Conservation (phyloP, 1,139 yeast species). For the Suhomyces panamericanus region DNA sequence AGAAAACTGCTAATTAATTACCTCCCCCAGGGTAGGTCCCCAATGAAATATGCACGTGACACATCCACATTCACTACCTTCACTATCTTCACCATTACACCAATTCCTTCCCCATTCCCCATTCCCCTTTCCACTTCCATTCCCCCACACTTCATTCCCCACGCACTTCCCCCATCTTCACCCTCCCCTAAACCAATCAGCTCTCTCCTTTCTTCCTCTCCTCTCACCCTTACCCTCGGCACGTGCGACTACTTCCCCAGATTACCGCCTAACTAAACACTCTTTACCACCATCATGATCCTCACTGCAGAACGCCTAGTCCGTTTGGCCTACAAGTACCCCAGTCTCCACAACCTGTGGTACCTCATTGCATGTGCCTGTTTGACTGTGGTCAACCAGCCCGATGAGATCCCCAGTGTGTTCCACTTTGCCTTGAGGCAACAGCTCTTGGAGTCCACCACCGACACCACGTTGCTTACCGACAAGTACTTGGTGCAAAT, state of each 20-base stretch:
- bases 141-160: too few relatives aligned
- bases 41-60: too few relatives aligned
- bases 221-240: background rate
- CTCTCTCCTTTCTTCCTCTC: background rate
- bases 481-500: conserved; percentile 31
- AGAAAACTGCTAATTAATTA: too few relatives aligned
- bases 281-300: conserved; percentile 12
- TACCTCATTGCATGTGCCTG: conserved; percentile 79
- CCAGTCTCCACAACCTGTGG: conserved; percentile 56
- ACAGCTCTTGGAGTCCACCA: conserved; percentile 38
- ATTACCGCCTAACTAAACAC: background rate
- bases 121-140: too few relatives aligned
- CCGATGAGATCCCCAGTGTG: conserved; percentile 74
- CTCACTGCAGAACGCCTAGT: conserved; percentile 65
- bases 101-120: too few relatives aligned
- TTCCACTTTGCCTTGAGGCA: conserved; percentile 72
- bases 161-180: too few relatives aligned
- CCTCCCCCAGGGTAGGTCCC: too few relatives aligned
- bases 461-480: conserved; percentile 31
- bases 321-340: conserved; percentile 55
- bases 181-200: background rate
- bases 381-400: conserved; percentile 76
- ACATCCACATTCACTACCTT: too few relatives aligned
- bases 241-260: conserved; percentile 5
- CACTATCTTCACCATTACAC: too few relatives aligned